Evolutionary conservation across 2,329 filamentous ascomycete species (phyloP).

Genomic region (Trichoderma sp.): DNA sequence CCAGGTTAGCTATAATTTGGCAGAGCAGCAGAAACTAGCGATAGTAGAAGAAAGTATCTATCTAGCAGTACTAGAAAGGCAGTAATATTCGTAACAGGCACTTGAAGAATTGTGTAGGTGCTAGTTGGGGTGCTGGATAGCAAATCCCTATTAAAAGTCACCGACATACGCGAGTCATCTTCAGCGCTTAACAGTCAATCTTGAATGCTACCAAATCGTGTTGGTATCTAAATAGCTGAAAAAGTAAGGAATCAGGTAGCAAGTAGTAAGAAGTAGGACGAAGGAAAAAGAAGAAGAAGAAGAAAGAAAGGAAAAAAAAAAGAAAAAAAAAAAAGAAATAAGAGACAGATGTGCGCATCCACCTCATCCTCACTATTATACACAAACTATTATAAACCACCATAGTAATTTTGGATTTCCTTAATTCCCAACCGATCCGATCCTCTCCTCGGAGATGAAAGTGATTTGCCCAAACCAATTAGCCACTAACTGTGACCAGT

Average conservation of each 20-base stretch:
- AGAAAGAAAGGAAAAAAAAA: background rate
- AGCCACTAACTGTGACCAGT: constrained; percentile 4
- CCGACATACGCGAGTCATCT: background rate
- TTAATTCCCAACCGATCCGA: background rate
- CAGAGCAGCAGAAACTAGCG: no score
- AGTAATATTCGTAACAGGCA: no score
- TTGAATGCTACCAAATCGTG: background rate
- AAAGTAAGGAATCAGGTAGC: background rate
- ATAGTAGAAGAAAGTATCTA: no score
- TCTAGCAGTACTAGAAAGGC: no score
- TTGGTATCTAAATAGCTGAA: background rate
- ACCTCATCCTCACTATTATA: constrained; percentile 6
- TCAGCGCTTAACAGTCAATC: background rate
- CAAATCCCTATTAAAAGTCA: background rate
- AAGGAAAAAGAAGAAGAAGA: background rate
- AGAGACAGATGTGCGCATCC: background rate
- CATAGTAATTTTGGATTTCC: background rate
- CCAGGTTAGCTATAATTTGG: no score
- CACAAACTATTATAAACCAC: constrained; percentile 10
- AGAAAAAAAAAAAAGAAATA: background rate
- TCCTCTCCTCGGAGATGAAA: background rate
- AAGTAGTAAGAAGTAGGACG: background rate
- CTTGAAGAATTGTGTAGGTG: no score
- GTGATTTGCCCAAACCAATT: constrained; percentile 4
- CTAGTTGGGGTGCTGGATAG: no score